Evolutionary conservation across 164 flowering plant species (phyloP), one percentile per base, ranked within the genome.

Genomic region (Tetracentron sinense): DNA sequence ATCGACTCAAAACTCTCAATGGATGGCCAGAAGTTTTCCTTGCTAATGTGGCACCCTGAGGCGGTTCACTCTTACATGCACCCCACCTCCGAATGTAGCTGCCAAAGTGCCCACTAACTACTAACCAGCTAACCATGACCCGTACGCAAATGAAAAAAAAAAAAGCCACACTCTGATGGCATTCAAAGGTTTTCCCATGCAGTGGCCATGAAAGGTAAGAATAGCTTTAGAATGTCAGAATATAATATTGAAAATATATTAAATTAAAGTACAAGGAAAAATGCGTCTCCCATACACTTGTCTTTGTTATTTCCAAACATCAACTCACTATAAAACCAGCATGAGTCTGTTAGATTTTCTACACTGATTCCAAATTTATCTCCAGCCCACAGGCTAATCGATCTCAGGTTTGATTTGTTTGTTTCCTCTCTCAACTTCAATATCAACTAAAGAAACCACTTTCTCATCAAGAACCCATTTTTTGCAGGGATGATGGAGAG

Each of bases 401-500:
- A 21, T 35, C 26, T 54, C 64, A 48, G 44, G 42, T 35, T 53
- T 8, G 12, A 42, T 53, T 52, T 16, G 44, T 52, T 23, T 3
- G 55, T 53, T 56, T 26, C 3, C 19, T 6, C 21, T 44, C 26
- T 16, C 54, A 11, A 15, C 23, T 51, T 8, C n/a, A 55, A n/a
- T 27, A 2, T 27, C 8, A 25, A 17, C 1, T 4, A 7, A 26
- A 23, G 15, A 2, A 5, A 30, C 8, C 27, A 25, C 54, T 25
- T 51, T 51, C 7, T 22, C 54, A 20, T 21, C 10, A n/a, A n/a
- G n/a, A n/a, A 1, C 11, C 42, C 11, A 6, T 11, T 0, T 56
- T 42, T 54, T 64, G 54, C 22, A 49, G 66, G 49, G 25, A 46
- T 15, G 49, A 84, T 84, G 89, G 86, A 70, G 26, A 76, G 89